phyloP scores from a whole-genome alignment of 2,329 filamentous ascomycete species.

The Dactylellina leptospora region DNA sequence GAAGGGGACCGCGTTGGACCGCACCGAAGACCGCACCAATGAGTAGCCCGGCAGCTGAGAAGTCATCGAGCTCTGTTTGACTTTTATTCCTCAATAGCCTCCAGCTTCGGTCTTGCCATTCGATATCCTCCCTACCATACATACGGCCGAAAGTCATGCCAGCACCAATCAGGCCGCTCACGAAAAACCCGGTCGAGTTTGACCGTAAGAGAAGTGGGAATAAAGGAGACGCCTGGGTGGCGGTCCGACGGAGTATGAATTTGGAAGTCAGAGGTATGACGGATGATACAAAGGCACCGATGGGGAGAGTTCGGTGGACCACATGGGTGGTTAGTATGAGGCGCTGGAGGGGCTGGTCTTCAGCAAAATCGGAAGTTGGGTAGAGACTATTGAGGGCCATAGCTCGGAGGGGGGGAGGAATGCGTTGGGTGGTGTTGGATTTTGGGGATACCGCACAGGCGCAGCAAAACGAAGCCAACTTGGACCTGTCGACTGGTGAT shows the following conservation, averaged over 20 bases:
- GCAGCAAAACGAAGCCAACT: too few species aligned
- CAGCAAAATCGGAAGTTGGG: slow-evolving; percentile 65
- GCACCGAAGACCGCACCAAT: slow-evolving; percentile 59
- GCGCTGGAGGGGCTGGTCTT: slow-evolving; percentile 69
- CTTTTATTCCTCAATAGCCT: slow-evolving; percentile 68
- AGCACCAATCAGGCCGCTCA: slow-evolving; percentile 62
- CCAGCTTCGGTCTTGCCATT: slow-evolving; percentile 73
- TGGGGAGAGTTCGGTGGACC: slow-evolving; percentile 67
- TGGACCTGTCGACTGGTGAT: too few species aligned
- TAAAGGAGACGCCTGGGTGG: slow-evolving; percentile 56
- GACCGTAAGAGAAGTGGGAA: slow-evolving; percentile 62
- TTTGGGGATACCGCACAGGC: neutral
- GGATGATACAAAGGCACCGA: slow-evolving; percentile 65
- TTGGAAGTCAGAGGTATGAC: slow-evolving; percentile 60
- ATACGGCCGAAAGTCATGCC: slow-evolving; percentile 65
- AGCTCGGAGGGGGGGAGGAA: neutral
- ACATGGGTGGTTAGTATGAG: slow-evolving; percentile 70
- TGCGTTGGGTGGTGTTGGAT: neutral
- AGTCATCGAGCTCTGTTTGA: slow-evolving; percentile 69
- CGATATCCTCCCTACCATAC: slow-evolving; percentile 68
- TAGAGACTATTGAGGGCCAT: slow-evolving; percentile 37
- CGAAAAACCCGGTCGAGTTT: slow-evolving; percentile 63
- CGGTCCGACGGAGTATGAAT: slow-evolving; percentile 57
- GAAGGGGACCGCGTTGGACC: slow-evolving; percentile 58
- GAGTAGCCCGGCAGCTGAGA: slow-evolving; percentile 64